Evolutionary conservation across 192 early-diverging fungal species (phyloP).

Genomic region (Coemansia sp.): DNA sequence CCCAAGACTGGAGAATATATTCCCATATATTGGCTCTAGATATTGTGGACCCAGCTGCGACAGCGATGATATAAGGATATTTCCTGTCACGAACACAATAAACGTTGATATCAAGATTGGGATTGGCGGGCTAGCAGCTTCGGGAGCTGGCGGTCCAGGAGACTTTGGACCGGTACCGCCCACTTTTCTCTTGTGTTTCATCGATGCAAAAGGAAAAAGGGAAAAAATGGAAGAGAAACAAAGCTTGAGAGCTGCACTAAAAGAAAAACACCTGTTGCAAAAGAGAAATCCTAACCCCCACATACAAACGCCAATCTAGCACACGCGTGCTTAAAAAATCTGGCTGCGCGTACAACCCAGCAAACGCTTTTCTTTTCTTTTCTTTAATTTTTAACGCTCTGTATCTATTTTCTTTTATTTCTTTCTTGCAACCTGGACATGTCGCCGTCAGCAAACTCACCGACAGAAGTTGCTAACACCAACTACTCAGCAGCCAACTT

Average conservation of each 20-base stretch:
- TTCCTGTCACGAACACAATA: conserved; percentile 22
- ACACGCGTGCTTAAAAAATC: no score
- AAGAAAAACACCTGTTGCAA: no score
- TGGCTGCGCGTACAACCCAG: no score
- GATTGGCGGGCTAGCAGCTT: conserved; percentile 7
- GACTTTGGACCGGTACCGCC: no score
- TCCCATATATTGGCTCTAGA: conserved; percentile 68
- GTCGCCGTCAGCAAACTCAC: conserved; percentile 38
- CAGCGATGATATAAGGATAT: conserved; percentile 30
- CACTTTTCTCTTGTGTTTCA: no score
- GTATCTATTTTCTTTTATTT: conserved; percentile 1
- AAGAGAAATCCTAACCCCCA: no score
- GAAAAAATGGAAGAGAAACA: no score
- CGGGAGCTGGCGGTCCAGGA: no score
- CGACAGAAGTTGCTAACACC: conserved; percentile 26
- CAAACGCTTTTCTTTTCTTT: conserved; percentile 1
- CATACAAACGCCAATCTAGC: no score
- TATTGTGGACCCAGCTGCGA: conserved; percentile 56
- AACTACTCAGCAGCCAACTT: conserved; percentile 42
- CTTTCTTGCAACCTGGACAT: conserved; percentile 15
- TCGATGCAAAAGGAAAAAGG: no score
- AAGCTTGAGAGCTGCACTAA: no score
- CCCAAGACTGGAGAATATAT: conserved; percentile 57
- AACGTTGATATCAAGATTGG: conserved; percentile 15
- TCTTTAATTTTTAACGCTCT: conserved; percentile 3